Evolutionary conservation across 176 grass and related monocot species (phyloP).

Genomic region (Tuctoria greenei): DNA sequence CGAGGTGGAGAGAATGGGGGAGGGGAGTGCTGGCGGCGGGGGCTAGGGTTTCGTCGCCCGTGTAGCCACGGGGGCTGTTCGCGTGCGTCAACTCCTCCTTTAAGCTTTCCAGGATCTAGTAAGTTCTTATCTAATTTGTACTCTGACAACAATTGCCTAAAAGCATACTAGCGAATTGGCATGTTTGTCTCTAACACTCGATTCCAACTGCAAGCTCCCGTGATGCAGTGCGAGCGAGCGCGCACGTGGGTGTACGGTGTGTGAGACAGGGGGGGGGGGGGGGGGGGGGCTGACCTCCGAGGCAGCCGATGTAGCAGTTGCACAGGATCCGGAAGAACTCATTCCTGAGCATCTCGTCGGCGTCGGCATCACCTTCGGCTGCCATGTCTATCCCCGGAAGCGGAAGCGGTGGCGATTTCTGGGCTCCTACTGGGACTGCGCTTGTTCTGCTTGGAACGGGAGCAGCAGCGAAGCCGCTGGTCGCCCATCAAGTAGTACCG

Average conservation of each 20-base stretch:
- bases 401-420: background rate
- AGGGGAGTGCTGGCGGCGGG: too few relatives aligned
- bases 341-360: slow-evolving; percentile 36
- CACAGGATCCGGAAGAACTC: slow-evolving; percentile 50
- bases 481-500: background rate
- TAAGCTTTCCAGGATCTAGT: too few relatives aligned
- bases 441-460: background rate
- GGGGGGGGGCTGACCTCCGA: slow-evolving; percentile 26
- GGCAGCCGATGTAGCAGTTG: slow-evolving; percentile 49
- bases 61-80: too few relatives aligned
- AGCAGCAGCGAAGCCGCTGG: background rate
- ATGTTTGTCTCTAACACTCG: background rate
- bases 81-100: too few relatives aligned
- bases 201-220: background rate
- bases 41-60: too few relatives aligned
- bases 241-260: background rate
- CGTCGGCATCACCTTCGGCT: background rate
- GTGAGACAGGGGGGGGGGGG: background rate
- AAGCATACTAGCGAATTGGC: background rate
- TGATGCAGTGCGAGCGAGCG: background rate
- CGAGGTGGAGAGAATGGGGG: too few relatives aligned
- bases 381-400: slow-evolving; percentile 29
- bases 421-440: background rate
- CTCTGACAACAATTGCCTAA: background rate
- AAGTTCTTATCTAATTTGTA: too few relatives aligned